phyloP scores from a whole-genome alignment of 163 green algal genomes.

The Scenedesmus sp. region DNA sequence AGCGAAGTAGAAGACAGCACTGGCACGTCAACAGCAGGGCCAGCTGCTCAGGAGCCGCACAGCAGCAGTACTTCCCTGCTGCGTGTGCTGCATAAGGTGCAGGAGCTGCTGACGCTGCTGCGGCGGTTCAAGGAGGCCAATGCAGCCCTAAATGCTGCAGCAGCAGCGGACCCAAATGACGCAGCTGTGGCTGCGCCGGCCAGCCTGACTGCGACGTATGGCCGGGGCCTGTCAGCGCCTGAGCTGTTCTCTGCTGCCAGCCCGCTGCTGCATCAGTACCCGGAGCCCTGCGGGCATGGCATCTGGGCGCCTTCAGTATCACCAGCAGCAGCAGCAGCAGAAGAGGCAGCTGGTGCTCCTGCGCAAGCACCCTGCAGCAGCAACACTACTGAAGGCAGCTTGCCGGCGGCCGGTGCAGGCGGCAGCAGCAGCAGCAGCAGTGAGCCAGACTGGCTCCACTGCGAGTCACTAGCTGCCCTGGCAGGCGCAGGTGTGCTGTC shows the following conservation, averaged over 20 bases:
- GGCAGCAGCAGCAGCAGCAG: not conserved
- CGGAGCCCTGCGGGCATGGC: not conserved
- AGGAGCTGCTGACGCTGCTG: conserved; percentile 5
- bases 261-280: not conserved
- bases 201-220: not conserved
- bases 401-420: not conserved
- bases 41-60: not conserved
- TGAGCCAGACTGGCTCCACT: not conserved
- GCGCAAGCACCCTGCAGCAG: not conserved
- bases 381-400: not conserved
- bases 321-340: not conserved
- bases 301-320: not conserved
- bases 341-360: not conserved
- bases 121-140: not conserved
- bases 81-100: not conserved
- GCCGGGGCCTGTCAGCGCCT: not conserved
- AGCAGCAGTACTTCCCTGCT: not conserved
- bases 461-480: not conserved
- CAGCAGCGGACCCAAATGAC: not conserved
- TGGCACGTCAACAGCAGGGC: not conserved
- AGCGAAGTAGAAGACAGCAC: not conserved
- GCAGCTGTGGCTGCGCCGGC: not conserved
- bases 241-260: not conserved
- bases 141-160: conserved; percentile 12
- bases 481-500: not conserved